These are phyloP conservation scores for Rhizophagus sp. DNA, from an alignment of 192 early-diverging fungal genomes.

Conservation along the genomic window DNA sequence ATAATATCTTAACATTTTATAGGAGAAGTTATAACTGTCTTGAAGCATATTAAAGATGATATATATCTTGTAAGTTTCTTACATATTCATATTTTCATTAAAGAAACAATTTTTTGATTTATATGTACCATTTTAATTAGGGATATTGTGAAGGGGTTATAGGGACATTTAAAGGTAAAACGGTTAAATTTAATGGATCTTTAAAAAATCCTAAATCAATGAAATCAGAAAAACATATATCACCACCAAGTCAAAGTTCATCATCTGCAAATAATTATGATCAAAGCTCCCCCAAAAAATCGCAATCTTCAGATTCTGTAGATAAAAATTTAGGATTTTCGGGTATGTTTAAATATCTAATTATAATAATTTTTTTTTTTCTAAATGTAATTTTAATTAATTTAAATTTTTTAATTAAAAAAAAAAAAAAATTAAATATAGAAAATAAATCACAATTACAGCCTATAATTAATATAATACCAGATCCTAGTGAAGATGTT, in stretches of 20 bases:
- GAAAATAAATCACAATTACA: neutral
- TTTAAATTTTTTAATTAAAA: too few species aligned
- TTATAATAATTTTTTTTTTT: too few species aligned
- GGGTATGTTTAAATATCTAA: neutral
- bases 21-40: slow-evolving; percentile 43
- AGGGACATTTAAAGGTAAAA: slow-evolving; percentile 50
- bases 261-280: neutral
- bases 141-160: slow-evolving; percentile 61
- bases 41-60: slow-evolving; percentile 44
- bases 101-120: neutral
- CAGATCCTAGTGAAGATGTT: neutral
- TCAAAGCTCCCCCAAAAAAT: neutral
- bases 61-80: slow-evolving; percentile 39
- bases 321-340: neutral
- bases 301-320: neutral
- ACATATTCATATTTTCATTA: neutral
- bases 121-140: slow-evolving; percentile 25
- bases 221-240: neutral
- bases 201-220: neutral
- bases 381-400: too few species aligned
- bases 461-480: neutral
- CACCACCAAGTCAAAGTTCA: neutral
- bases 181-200: slow-evolving; percentile 44
- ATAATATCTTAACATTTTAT: neutral
- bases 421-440: neutral